A percentile compares a stretch with the other conserved stretches of the same genome.
These are phyloP conservation scores for Pyrenula massariospora DNA, from an alignment of 495 filamentous ascomycete species.

Conservation along the genomic window DNA sequence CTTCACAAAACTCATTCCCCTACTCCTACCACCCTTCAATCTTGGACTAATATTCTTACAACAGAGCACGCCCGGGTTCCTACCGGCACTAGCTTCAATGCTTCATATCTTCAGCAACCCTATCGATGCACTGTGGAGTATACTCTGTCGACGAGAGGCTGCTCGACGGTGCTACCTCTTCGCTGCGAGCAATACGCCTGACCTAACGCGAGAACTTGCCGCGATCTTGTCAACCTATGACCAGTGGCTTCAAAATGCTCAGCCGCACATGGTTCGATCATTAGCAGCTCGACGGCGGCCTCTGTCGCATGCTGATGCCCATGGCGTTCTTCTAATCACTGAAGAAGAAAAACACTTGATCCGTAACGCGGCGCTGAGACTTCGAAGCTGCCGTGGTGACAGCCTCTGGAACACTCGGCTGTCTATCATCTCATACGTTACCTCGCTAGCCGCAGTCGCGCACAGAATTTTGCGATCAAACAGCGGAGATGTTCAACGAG, in stretches of 20 bases:
- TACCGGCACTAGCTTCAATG: not conserved
- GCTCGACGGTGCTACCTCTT: not conserved
- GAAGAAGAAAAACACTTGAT: not conserved
- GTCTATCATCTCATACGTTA: not conserved
- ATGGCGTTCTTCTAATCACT: not conserved
- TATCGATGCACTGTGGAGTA: not conserved
- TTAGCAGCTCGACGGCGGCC: not conserved
- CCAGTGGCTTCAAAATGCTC: not conserved
- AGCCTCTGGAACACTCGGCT: not conserved
- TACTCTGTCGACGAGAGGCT: not conserved
- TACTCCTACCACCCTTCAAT: not conserved
- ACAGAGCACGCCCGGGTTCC: not conserved
- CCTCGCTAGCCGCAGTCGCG: not conserved
- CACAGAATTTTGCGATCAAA: not conserved
- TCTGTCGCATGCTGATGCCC: not conserved
- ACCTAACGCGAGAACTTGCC: not conserved
- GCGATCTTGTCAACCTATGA: not conserved
- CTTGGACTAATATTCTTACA: not conserved
- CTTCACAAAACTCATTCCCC: not conserved
- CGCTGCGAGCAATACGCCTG: not conserved
- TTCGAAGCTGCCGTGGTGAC: not conserved
- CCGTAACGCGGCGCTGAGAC: not conserved
- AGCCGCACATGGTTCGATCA: not conserved
- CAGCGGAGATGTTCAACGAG: not conserved
- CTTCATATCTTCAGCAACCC: not conserved